Evolutionary conservation across 495 filamentous ascomycete genomes (phyloP), one percentile per base, ranked within the genome.

Genomic region (Talaromyces wortmannii): DNA sequence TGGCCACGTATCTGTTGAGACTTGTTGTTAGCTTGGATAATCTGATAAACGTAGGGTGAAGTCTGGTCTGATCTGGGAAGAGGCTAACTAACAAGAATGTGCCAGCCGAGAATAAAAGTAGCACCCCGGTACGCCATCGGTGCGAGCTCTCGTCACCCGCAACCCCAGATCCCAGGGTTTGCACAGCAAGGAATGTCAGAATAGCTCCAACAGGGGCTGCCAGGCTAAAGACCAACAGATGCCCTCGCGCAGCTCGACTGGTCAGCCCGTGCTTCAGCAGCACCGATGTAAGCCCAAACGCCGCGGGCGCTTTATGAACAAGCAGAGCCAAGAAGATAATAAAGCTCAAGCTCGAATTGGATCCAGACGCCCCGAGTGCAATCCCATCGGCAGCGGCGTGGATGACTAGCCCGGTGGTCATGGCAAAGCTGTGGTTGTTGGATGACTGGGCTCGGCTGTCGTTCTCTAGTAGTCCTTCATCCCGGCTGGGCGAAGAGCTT

Each of bases 371-470:
- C 4, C 94, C 94, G 61, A 98, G 83, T 0, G 94, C 94, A 48
- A 98, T 96, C 4, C 94, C 94, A 59, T 98, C 94, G n/a, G 94
- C 94, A 7, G 88, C 87, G 1, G 95, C 90, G 61, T 98, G 94
- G 56, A 98, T 97, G n/a, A 97, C 88, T 30, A 98, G 75, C 0
- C 94, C 94, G 0, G 86, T 86, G 12, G 94, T 98, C 0, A 92
- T 97, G 16, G 95, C 80, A 50, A 82, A 68, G 56, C 73, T 72
- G 64, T 76, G 68, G 45, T 67, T 59, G 50, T 66, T 71, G 18
- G 62, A 59, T 15, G 62, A 63, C 17, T 23, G 58, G 32, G 42
- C 13, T 16, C 59, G 66, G 44, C 59, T 67, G 16, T 62, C 66
- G 4, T 64, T 59, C 31, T 75, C 68, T 23, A 75, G 52, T 51